Evolutionary conservation across 2,329 filamentous ascomycete species (phyloP).

Genomic region (Metarhizium anisopliae): DNA sequence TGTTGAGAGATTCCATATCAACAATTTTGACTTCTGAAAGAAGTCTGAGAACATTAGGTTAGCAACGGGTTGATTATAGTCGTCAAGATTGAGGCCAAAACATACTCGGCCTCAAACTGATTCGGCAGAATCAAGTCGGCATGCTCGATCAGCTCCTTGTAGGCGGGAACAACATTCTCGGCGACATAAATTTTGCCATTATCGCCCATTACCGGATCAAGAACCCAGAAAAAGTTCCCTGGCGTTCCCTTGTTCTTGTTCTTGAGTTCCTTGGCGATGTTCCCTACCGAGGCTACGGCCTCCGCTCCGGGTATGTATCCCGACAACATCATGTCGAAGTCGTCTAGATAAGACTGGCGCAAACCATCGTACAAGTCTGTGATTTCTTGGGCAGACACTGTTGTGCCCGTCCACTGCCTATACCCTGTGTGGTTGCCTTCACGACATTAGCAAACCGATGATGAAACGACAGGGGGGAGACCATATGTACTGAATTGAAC

Average conservation of each 20-base stretch:
- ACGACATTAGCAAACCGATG: background rate
- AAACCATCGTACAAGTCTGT: conserved; percentile 76
- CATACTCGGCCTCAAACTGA: conserved; percentile 92
- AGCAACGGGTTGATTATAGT: background rate
- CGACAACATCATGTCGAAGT: conserved; percentile 90
- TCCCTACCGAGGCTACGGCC: conserved; percentile 73
- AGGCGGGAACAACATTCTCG: conserved; percentile 84
- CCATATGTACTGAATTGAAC: conserved; percentile 81
- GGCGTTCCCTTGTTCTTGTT: conserved; percentile 51
- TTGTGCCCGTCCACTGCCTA: conserved; percentile 76
- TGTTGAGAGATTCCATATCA: conserved; percentile 61
- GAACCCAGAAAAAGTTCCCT: conserved; percentile 88
- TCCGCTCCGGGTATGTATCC: conserved; percentile 89
- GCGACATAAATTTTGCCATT: conserved; percentile 87
- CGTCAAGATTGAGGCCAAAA: background rate
- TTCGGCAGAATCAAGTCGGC: conserved; percentile 93
- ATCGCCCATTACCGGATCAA: conserved; percentile 98
- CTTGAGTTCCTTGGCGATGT: conserved; percentile 74
- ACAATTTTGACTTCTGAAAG: conserved; percentile 78
- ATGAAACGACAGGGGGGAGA: conserved; percentile 4
- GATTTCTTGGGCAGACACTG: conserved; percentile 74
- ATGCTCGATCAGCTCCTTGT: conserved; percentile 67
- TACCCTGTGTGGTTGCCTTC: conserved; percentile 89
- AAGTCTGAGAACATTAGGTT: conserved; percentile 41
- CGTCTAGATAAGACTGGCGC: conserved; percentile 71